Conservation (phyloP, 257 asterid species). For the Primulina huaijiensis region DNA sequence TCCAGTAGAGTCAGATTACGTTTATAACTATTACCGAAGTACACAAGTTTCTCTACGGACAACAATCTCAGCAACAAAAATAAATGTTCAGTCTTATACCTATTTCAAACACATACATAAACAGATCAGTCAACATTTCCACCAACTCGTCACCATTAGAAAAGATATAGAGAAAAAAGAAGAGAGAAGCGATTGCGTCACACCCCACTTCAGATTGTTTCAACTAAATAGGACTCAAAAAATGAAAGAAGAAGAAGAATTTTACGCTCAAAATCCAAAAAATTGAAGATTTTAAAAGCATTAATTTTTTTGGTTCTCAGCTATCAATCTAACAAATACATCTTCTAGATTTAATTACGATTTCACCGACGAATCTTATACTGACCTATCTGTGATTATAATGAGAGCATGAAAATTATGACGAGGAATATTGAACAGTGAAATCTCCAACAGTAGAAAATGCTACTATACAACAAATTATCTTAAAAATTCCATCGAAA, state of each 20-base stretch:
- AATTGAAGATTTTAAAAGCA: constrained; percentile 4
- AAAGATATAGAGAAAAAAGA: constrained; percentile 4
- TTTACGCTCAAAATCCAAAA: not conserved
- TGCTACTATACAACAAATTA: not conserved
- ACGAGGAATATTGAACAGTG: not conserved
- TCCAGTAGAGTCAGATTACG: not conserved
- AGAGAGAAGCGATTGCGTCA: not conserved
- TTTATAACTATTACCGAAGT: not conserved
- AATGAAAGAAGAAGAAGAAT: not conserved
- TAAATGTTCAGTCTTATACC: not conserved
- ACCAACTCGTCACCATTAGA: not conserved
- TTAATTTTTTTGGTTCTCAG: not conserved
- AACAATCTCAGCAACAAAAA: too few species aligned
- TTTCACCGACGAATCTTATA: not conserved
- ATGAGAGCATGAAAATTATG: not conserved
- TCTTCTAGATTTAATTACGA: too few species aligned
- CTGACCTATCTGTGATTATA: not conserved
- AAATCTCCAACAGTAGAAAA: not conserved
- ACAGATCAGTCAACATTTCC: not conserved
- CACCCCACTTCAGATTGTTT: constrained; percentile 3
- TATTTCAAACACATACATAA: not conserved
- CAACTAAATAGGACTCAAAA: not conserved
- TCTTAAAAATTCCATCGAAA: not conserved
- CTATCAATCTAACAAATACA: not conserved
- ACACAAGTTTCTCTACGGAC: not conserved